phyloP scores from a whole-genome alignment of 768 basidiomycete genomes.

The Paxillus rubicundulus region DNA sequence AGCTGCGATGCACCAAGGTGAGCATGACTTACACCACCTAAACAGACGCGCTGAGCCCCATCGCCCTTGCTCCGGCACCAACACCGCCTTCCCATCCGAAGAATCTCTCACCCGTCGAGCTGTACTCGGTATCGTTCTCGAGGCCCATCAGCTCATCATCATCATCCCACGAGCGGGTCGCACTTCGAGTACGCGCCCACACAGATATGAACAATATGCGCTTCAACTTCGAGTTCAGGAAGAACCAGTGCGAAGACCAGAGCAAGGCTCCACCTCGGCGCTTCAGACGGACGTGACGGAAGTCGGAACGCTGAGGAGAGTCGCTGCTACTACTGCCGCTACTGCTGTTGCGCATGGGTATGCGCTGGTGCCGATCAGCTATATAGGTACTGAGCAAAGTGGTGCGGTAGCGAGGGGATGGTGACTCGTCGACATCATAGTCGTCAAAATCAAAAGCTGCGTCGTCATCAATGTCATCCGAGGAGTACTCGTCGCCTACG shows the following conservation, averaged over 20 bases:
- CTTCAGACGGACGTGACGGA: conserved; percentile 49
- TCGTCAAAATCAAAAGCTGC: conserved; percentile 77
- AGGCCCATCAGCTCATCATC: conserved; percentile 41
- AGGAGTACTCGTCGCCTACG: conserved; percentile 65
- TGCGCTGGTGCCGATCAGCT: conserved; percentile 7
- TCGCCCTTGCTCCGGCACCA: conserved; percentile 79
- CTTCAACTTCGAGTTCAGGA: conserved; percentile 89
- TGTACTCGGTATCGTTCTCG: conserved; percentile 37
- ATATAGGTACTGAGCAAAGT: conserved; percentile 8
- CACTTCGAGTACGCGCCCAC: conserved; percentile 77
- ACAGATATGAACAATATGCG: conserved; percentile 89
- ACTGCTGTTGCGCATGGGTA: conserved; percentile 29
- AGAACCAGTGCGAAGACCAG: conserved; percentile 98
- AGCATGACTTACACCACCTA: conserved; percentile 28
- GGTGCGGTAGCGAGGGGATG: conserved; percentile 10
- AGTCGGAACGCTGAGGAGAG: conserved; percentile 34
- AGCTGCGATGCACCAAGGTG: conserved; percentile 4
- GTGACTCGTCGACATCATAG: conserved; percentile 64
- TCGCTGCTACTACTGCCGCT: conserved; percentile 35
- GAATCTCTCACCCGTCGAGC: conserved; percentile 55
- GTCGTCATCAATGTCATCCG: conserved; percentile 71
- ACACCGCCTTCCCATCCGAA: conserved; percentile 74
- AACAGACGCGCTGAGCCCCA: conserved; percentile 53
- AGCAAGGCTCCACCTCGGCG: conserved; percentile 73
- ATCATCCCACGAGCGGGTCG: conserved; percentile 49